These are phyloP conservation scores for Eucalyptus sideroxylon DNA, from an alignment of 345 rosid genomes.

Conservation along the genomic window DNA sequence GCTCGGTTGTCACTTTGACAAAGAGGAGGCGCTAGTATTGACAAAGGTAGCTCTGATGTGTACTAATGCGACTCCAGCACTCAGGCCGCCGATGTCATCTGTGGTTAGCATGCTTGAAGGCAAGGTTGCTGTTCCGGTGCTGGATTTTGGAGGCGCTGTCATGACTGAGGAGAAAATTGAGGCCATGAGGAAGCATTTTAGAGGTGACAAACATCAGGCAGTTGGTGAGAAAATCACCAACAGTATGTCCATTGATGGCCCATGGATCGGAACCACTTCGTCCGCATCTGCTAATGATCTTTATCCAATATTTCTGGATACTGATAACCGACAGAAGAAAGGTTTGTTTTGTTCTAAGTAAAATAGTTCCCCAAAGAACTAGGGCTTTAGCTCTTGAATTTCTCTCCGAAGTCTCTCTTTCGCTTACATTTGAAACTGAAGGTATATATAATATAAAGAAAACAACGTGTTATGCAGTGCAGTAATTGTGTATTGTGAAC, in stretches of 20 bases:
- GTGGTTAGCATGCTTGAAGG: slow-evolving; percentile 23
- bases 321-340: neutral
- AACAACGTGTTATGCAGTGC: neutral
- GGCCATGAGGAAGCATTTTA: neutral
- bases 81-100: neutral
- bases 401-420: too few species aligned
- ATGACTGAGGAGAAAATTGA: neutral
- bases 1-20: neutral
- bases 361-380: neutral
- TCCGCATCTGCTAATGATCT: neutral
- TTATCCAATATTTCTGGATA: neutral
- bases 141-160: neutral
- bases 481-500: neutral
- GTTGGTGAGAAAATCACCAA: neutral
- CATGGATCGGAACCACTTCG: neutral
- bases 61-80: neutral
- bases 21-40: neutral
- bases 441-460: neutral
- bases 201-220: neutral
- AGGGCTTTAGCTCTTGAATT: neutral
- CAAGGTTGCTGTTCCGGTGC: neutral
- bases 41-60: neutral
- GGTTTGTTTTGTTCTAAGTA: neutral
- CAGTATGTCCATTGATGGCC: neutral
- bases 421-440: neutral